phyloP scores from a whole-genome alignment of 2,329 filamentous ascomycete genomes.

The Pochonia chlamydosporia region DNA sequence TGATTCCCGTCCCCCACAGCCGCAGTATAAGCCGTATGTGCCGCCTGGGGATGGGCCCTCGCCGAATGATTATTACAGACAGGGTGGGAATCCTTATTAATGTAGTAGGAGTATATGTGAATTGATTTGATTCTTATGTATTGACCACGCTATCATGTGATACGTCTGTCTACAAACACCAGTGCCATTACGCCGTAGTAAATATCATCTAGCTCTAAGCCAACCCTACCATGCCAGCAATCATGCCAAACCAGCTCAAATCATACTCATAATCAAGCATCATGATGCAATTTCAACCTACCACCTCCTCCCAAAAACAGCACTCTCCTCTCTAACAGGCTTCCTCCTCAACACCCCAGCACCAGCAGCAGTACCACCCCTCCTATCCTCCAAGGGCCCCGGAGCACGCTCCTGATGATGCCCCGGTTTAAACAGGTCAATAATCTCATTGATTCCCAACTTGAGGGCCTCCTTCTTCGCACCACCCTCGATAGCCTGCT shows the following conservation, averaged over 20 bases:
- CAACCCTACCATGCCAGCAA: no score
- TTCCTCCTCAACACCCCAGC: conserved; percentile 20
- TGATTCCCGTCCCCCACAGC: conserved; percentile 22
- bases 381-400: conserved; percentile 8
- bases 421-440: conserved; percentile 75
- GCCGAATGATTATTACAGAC: conserved; percentile 52
- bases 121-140: no score
- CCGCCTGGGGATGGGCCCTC: conserved; percentile 44
- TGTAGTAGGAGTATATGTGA: no score
- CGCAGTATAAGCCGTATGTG: conserved; percentile 57
- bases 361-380: conserved; percentile 3
- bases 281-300: conserved; percentile 12
- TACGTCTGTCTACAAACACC: no score
- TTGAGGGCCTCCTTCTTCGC: conserved; percentile 71
- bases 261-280: background rate
- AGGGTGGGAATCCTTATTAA: conserved; percentile 14
- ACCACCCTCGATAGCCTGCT: conserved; percentile 80
- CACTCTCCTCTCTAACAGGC: conserved; percentile 27
- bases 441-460: conserved; percentile 86
- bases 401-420: conserved; percentile 16
- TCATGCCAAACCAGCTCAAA: background rate
- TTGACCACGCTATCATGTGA: no score
- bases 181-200: no score
- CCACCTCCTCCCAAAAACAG: conserved; percentile 38
- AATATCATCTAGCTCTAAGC: no score